Conservation (phyloP, 768 basidiomycete genomes). For the Glaciozyma martinii region DNA sequence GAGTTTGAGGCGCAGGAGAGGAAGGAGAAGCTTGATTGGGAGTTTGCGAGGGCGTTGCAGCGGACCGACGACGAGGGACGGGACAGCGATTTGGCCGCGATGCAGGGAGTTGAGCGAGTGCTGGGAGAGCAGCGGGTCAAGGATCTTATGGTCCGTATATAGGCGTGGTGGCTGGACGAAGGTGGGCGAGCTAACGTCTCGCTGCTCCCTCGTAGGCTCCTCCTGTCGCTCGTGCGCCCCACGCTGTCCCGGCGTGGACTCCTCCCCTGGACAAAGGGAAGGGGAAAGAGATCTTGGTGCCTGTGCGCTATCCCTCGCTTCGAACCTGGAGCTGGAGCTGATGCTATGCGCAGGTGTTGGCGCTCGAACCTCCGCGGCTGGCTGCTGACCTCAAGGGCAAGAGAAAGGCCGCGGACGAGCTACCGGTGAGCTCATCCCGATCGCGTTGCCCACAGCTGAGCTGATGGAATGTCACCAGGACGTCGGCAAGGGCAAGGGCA, state of each 20-base stretch:
- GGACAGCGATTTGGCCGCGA: not conserved
- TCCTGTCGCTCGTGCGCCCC: not conserved
- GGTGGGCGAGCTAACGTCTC: no score
- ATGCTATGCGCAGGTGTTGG: no score
- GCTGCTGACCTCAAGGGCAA: no score
- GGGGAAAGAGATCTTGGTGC: not conserved
- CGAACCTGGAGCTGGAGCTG: no score
- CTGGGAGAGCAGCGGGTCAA: not conserved
- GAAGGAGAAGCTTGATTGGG: not conserved
- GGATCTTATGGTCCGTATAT: not conserved
- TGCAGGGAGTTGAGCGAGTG: not conserved
- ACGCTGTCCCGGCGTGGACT: not conserved
- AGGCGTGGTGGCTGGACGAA: no score
- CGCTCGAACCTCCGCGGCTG: no score
- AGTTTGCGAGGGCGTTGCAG: constrained; percentile 2
- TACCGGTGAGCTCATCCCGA: no score
- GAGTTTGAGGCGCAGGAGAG: not conserved
- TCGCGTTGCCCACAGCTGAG: not conserved
- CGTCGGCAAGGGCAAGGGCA: not conserved
- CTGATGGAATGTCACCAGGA: not conserved
- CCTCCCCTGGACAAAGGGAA: not conserved
- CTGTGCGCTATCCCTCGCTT: no score
- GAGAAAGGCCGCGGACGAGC: no score
- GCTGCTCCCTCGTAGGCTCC: not conserved
- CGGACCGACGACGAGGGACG: constrained; percentile 1